These are phyloP conservation scores for Posidonia australis DNA, from an alignment of 106 monocot genomes.

Conservation along the genomic window DNA sequence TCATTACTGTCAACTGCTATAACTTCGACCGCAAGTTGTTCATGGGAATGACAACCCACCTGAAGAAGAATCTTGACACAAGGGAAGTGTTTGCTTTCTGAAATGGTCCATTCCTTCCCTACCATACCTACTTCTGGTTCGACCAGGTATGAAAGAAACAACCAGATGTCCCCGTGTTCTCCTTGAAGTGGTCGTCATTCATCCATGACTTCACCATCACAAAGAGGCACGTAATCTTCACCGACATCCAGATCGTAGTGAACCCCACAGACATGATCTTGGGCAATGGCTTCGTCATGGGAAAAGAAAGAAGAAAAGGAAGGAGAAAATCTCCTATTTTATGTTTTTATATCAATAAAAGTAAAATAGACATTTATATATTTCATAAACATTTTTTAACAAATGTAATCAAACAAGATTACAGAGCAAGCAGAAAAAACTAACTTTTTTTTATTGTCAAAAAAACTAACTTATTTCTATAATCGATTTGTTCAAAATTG, in stretches of 20 bases:
- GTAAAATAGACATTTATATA: too few species aligned
- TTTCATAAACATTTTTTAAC: too few species aligned
- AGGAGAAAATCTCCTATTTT: too few species aligned
- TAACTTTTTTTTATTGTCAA: too few species aligned
- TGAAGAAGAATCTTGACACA: slow-evolving; percentile 13
- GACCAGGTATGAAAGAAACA: slow-evolving; percentile 35
- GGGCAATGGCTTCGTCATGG: slow-evolving; percentile 36
- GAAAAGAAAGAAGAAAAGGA: slow-evolving; percentile 37
- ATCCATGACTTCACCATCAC: too few species aligned
- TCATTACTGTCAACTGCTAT: slow-evolving; percentile 2
- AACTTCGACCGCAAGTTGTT: slow-evolving; percentile 8
- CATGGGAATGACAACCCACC: slow-evolving; percentile 16
- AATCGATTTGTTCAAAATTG: too few species aligned
- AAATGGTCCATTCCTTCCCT: background rate
- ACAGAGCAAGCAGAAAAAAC: too few species aligned
- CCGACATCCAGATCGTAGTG: slow-evolving; percentile 78
- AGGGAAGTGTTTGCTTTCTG: slow-evolving; percentile 21
- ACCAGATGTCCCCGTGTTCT: slow-evolving; percentile 74
- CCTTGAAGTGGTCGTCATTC: too few species aligned
- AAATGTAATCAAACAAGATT: too few species aligned
- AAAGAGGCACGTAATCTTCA: slow-evolving; percentile 44
- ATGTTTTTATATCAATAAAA: too few species aligned
- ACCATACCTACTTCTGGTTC: slow-evolving; percentile 40
- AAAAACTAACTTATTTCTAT: too few species aligned
- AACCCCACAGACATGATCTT: slow-evolving; percentile 63